phyloP scores from a whole-genome alignment of 495 filamentous ascomycete genomes.

The Penicillium ucsense region DNA sequence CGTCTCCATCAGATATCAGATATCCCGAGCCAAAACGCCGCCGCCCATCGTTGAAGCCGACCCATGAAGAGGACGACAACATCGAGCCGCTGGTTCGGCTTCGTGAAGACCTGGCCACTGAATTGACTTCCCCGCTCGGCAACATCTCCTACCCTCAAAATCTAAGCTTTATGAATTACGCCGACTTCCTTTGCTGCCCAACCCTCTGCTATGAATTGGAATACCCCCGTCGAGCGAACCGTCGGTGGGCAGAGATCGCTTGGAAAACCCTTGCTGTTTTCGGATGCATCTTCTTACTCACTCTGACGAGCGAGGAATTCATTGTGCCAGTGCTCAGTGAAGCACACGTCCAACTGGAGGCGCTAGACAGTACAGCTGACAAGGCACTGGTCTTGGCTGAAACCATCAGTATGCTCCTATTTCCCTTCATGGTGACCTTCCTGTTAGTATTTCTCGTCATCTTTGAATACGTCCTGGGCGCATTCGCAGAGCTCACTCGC shows the following conservation, averaged over 20 bases:
- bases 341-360: constrained; percentile 56
- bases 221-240: constrained; percentile 69
- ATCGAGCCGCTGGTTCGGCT: constrained; percentile 50
- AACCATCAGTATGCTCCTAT: constrained; percentile 86
- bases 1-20: constrained; percentile 48
- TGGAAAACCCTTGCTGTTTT: constrained; percentile 86
- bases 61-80: constrained; percentile 27
- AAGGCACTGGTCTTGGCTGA: constrained; percentile 73
- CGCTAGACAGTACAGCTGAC: constrained; percentile 48
- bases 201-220: constrained; percentile 97
- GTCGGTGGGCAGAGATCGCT: constrained; percentile 72
- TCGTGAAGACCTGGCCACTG: constrained; percentile 79
- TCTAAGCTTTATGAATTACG: constrained; percentile 68
- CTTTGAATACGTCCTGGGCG: constrained; percentile 92
- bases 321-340: constrained; percentile 83
- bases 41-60: constrained; percentile 22
- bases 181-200: constrained; percentile 84
- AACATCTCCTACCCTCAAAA: constrained; percentile 86
- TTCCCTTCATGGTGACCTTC: constrained; percentile 96
- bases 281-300: constrained; percentile 92
- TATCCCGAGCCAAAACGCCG: constrained; percentile 57
- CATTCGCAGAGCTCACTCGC: constrained; percentile 85
- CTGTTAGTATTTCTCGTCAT: constrained; percentile 92
- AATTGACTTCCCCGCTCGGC: constrained; percentile 82
- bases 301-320: constrained; percentile 86